Evolutionary conservation across 2,329 filamentous ascomycete species (phyloP), one percentile per base, ranked within the genome.

Genomic region (Dissoconium aciculare): DNA sequence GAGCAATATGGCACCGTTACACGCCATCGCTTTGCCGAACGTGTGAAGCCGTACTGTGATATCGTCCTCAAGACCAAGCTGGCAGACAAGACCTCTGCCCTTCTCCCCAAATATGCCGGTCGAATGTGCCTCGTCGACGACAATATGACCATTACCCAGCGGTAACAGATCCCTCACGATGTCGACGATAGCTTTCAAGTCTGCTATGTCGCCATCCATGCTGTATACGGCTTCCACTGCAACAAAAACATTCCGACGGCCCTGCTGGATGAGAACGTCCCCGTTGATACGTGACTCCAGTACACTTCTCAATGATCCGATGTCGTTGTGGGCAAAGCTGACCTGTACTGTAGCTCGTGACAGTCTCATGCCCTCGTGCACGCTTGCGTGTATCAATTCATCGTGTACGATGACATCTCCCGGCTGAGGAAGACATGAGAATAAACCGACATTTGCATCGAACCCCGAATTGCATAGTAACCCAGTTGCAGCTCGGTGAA

Each of bases 191-290:
- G 71, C 63, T 8, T 47, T 44, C 8, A 89, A 56, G 0, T 75
- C 76, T 0, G 69, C 69, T 11, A 81, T 56, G 41, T 85, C 78
- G 0, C 81, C 81, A 31, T 87, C 80, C 81, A 89, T 89, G 50
- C 78, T 84, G 51, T 89, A 87, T 0, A 83, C 60, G 0, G 67
- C 69, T 42, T 83, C 78, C 0, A 81, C 62, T 0, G 70, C 71
- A n/a, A 83, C 51, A 40, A 83, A 78, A 3, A 82, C 62, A 39
- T 69, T 74, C 0, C 47, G 48, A 2, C 46, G 35, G 0, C 67
- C 66, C 0, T 39, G 30, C 0, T 26, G 26, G 0, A 69, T 32
- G 5, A 31, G 28, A 23, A 34, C 29, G 19, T 57, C 44, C 25
- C 44, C 32, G 8, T 32, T 35, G 5, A 62, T 31, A n/a, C 47